These are phyloP conservation scores for Mycena chlorophos DNA, from an alignment of 768 basidiomycete genomes.

Conservation along the genomic window DNA sequence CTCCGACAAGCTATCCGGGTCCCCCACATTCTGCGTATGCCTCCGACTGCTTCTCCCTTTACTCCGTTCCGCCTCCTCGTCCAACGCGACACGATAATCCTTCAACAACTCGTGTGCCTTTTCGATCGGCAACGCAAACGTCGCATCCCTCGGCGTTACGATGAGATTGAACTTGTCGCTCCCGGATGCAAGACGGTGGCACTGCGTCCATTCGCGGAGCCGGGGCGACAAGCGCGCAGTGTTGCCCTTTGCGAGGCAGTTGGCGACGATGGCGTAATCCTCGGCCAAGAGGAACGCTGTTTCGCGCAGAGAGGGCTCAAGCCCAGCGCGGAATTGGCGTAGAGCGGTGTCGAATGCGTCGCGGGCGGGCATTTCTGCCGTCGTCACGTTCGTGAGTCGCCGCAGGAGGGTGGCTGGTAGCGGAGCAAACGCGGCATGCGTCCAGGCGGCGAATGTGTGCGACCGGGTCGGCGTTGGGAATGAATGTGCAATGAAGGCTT, in stretches of 20 bases:
- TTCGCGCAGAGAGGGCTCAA: conserved; percentile 58
- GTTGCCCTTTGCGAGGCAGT: conserved; percentile 46
- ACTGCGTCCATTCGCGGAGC: conserved; percentile 52
- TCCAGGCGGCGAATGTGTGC: conserved; percentile 58
- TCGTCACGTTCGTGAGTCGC: conserved; percentile 52
- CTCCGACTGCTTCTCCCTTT: conserved; percentile 28
- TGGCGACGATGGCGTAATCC: conserved; percentile 52
- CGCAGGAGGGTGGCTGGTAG: conserved; percentile 59
- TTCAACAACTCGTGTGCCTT: conserved; percentile 52
- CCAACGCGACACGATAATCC: conserved; percentile 47
- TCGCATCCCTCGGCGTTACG: conserved; percentile 59
- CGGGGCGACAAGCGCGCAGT: conserved; percentile 36
- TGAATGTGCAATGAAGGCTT: conserved; percentile 49
- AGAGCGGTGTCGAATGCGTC: conserved; percentile 53
- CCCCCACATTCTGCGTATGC: no score
- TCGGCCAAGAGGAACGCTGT: conserved; percentile 59
- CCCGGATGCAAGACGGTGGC: conserved; percentile 63
- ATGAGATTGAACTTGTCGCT: conserved; percentile 60
- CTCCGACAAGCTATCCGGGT: conserved; percentile 28
- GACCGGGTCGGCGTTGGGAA: conserved; percentile 40
- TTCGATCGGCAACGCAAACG: conserved; percentile 49
- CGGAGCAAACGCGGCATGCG: conserved; percentile 55
- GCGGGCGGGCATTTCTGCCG: conserved; percentile 61
- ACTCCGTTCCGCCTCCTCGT: conserved; percentile 21
- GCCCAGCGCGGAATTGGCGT: conserved; percentile 46